phyloP scores from a whole-genome alignment of 78 protist species.

The Tieghemostelium lacteum region DNA sequence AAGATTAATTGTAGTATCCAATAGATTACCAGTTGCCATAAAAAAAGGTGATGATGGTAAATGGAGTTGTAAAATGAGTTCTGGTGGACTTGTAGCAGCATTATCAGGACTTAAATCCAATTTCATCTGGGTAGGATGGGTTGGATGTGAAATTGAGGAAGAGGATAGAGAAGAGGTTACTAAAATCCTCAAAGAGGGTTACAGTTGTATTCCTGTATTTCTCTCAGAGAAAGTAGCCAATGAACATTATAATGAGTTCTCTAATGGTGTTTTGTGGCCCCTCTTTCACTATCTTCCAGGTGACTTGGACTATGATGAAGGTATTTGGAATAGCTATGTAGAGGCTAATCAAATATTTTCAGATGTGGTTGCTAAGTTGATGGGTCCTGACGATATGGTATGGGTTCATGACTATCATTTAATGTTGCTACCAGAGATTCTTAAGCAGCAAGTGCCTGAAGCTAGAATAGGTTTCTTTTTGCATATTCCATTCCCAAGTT shows the following conservation, averaged over 20 bases:
- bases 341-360: slow-evolving; percentile 81
- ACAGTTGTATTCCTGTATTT: slow-evolving; percentile 85
- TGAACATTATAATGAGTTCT: slow-evolving; percentile 86
- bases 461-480: slow-evolving; percentile 93
- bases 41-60: slow-evolving; percentile 41
- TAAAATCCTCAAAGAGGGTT: slow-evolving; percentile 24
- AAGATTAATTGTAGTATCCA: slow-evolving; percentile 73
- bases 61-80: slow-evolving; percentile 80
- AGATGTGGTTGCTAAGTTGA: slow-evolving; percentile 57
- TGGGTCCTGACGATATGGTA: slow-evolving; percentile 64
- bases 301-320: slow-evolving; percentile 42
- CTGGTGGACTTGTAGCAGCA: slow-evolving; percentile 81
- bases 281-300: slow-evolving; percentile 88
- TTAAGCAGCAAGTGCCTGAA: slow-evolving; percentile 58
- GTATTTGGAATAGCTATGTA: slow-evolving; percentile 77
- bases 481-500: slow-evolving; percentile 94
- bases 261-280: slow-evolving; percentile 91
- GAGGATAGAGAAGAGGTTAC: slow-evolving; percentile 40
- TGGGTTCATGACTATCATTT: slow-evolving; percentile 94
- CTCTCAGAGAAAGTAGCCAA: slow-evolving; percentile 50
- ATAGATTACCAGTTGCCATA: slow-evolving; percentile 75
- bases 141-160: slow-evolving; percentile 60
- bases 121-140: slow-evolving; percentile 82
- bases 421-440: slow-evolving; percentile 90
- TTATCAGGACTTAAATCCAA: slow-evolving; percentile 55